Evolutionary conservation across 2,329 filamentous ascomycete genomes (phyloP).

Genomic region (Exophiala oligosperma): DNA sequence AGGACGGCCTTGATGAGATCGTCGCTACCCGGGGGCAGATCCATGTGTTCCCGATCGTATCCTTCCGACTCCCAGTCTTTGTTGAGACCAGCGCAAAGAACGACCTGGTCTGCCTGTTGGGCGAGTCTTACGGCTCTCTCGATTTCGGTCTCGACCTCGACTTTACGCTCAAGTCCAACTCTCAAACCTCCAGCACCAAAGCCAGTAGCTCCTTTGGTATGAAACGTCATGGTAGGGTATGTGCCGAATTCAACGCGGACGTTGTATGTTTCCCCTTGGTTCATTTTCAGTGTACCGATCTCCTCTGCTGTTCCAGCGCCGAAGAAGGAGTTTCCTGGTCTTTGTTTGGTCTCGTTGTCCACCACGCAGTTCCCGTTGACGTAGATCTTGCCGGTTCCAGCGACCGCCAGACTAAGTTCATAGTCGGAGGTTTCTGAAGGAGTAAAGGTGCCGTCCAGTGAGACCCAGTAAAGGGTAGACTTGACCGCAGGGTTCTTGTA

Average conservation of each 20-base stretch:
- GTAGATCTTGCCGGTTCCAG: slow-evolving; percentile 65
- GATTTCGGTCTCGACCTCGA: slow-evolving; percentile 61
- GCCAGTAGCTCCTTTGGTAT: slow-evolving; percentile 48
- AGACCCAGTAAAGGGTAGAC: slow-evolving; percentile 57
- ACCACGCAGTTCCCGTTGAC: slow-evolving; percentile 64
- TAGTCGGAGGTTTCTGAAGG: slow-evolving; percentile 62
- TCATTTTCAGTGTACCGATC: slow-evolving; percentile 57
- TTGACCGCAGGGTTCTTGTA: slow-evolving; percentile 53
- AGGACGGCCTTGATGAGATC: slow-evolving; percentile 64
- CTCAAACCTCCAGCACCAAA: slow-evolving; percentile 61
- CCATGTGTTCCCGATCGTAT: slow-evolving; percentile 59
- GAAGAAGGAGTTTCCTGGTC: slow-evolving; percentile 64
- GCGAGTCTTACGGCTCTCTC: slow-evolving; percentile 67
- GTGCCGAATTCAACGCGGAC: slow-evolving; percentile 62
- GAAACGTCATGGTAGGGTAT: slow-evolving; percentile 58
- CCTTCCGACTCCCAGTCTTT: slow-evolving; percentile 81
- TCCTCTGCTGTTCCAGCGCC: slow-evolving; percentile 65
- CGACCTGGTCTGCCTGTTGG: slow-evolving; percentile 70
- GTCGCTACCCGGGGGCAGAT: slow-evolving; percentile 53
- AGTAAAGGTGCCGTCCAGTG: slow-evolving; percentile 61
- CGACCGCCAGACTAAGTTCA: slow-evolving; percentile 66
- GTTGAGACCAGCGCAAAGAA: slow-evolving; percentile 76
- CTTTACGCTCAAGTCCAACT: slow-evolving; percentile 60
- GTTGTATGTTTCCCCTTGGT: slow-evolving; percentile 60
- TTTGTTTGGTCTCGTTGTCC: slow-evolving; percentile 66